These are phyloP conservation scores for Dryas drummondii DNA, from an alignment of 306 rosid species.

Conservation along the genomic window DNA sequence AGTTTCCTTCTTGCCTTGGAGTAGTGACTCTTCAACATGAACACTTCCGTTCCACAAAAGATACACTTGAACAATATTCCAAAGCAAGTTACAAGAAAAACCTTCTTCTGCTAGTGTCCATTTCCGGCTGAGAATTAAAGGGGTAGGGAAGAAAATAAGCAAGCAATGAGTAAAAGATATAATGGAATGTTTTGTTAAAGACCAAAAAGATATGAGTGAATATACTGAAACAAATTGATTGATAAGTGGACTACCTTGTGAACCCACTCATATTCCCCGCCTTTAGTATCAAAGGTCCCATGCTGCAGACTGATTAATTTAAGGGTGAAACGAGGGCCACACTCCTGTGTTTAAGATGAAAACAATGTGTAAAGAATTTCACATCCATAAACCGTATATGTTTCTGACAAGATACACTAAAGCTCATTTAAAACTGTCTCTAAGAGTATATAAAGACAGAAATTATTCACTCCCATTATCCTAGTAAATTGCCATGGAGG, in stretches of 20 bases:
- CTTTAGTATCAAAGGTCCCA: slow-evolving; percentile 78
- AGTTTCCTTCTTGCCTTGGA: slow-evolving; percentile 4
- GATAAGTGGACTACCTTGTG: slow-evolving; percentile 67
- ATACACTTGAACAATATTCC: slow-evolving; percentile 24
- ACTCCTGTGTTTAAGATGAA: slow-evolving; percentile 53
- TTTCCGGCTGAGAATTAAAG: slow-evolving; percentile 65
- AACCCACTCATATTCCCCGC: slow-evolving; percentile 94
- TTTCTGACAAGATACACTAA: background rate
- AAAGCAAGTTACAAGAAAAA: slow-evolving; percentile 65
- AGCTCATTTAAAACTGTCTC: background rate
- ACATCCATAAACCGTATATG: background rate
- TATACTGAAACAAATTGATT: background rate
- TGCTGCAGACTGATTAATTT: slow-evolving; percentile 78
- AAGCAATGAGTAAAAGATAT: slow-evolving; percentile 2
- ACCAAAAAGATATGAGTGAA: slow-evolving; percentile 11
- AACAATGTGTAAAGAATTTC: background rate
- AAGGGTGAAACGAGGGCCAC: slow-evolving; percentile 90
- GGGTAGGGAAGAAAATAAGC: slow-evolving; percentile 15
- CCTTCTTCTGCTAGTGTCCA: slow-evolving; percentile 98
- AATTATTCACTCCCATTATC: background rate
- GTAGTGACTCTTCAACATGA: slow-evolving; percentile 7
- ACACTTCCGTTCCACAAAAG: slow-evolving; percentile 18
- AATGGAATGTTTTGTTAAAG: background rate
- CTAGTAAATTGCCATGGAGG: background rate
- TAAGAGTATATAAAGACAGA: background rate